phyloP scores from a whole-genome alignment of 371 early-diverging fungal genomes.

The Lichtheimia corymbifera region DNA sequence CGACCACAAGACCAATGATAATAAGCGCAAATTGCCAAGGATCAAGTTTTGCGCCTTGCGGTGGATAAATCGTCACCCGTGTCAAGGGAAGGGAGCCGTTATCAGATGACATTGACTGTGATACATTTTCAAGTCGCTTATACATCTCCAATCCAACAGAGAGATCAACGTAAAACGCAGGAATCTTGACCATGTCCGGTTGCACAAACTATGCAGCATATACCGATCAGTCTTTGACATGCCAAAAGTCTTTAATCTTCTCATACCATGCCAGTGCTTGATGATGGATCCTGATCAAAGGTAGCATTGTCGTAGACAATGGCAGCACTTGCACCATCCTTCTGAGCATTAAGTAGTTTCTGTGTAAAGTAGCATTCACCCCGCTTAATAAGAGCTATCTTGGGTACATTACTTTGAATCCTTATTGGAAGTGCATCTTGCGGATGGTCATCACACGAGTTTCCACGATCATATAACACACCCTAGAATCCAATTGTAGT shows the following conservation, averaged over 20 bases:
- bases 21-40: slow-evolving; percentile 58
- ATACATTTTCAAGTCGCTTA: slow-evolving; percentile 17
- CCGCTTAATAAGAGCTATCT: slow-evolving; percentile 27
- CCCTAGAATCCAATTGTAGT: slow-evolving; percentile 4
- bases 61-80: slow-evolving; percentile 30
- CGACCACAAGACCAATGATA: slow-evolving; percentile 42
- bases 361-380: slow-evolving; percentile 29
- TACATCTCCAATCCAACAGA: slow-evolving; percentile 21
- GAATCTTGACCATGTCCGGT: slow-evolving; percentile 26
- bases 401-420: slow-evolving; percentile 14
- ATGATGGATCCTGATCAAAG: slow-evolving; percentile 15
- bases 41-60: slow-evolving; percentile 24
- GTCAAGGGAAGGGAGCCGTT: slow-evolving; percentile 9
- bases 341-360: slow-evolving; percentile 27
- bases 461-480: slow-evolving; percentile 24
- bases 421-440: slow-evolving; percentile 10
- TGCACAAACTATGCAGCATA: slow-evolving; percentile 14
- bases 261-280: slow-evolving; percentile 19
- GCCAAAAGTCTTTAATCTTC: not conserved
- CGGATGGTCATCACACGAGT: slow-evolving; percentile 11
- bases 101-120: slow-evolving; percentile 1
- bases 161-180: slow-evolving; percentile 27
- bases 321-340: slow-evolving; percentile 32
- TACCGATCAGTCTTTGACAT: not conserved
- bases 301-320: slow-evolving; percentile 32